Evolutionary conservation across 805 yeast genomes (phyloP).

Genomic region (Candida tallmaniae): DNA sequence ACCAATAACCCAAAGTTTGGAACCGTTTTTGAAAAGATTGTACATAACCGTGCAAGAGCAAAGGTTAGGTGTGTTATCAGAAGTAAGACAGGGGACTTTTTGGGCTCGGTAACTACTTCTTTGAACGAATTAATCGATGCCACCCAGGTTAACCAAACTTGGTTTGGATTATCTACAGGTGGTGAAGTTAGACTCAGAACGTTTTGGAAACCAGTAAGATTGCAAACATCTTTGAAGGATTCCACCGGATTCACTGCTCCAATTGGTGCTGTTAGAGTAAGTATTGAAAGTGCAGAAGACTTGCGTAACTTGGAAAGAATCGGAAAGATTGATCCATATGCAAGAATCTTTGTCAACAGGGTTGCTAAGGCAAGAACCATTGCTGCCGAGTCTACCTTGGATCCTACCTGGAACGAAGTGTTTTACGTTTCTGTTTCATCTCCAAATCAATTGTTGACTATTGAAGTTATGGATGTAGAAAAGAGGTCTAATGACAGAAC

Average conservation of each 20-base stretch:
- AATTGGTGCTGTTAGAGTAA: constrained; percentile 82
- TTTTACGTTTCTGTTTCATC: constrained; percentile 80
- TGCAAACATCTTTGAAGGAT: constrained; percentile 39
- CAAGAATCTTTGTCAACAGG: constrained; percentile 74
- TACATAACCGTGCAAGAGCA: constrained; percentile 67
- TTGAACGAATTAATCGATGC: constrained; percentile 70
- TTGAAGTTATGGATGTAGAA: constrained; percentile 93
- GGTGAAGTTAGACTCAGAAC: constrained; percentile 73
- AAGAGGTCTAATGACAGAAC: constrained; percentile 75
- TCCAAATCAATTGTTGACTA: constrained; percentile 71
- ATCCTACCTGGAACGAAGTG: constrained; percentile 84
- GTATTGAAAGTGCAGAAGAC: constrained; percentile 64
- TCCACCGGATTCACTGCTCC: constrained; percentile 88
- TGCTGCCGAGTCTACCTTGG: constrained; percentile 56
- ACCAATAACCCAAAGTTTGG: constrained; percentile 67
- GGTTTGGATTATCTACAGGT: constrained; percentile 70
- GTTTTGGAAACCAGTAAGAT: constrained; percentile 80
- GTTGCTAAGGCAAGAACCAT: constrained; percentile 73
- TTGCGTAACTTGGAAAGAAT: constrained; percentile 81
- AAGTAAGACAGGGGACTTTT: constrained; percentile 48
- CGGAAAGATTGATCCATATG: constrained; percentile 92
- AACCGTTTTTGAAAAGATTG: constrained; percentile 58
- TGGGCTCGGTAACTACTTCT: constrained; percentile 57
- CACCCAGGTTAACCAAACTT: constrained; percentile 67
- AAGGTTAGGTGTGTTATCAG: constrained; percentile 63